Percentiles rank a stretch among this genome's conserved stretches.
Conservation (phyloP, 257 asterid genomes). For the Solanum sitiens region DNA sequence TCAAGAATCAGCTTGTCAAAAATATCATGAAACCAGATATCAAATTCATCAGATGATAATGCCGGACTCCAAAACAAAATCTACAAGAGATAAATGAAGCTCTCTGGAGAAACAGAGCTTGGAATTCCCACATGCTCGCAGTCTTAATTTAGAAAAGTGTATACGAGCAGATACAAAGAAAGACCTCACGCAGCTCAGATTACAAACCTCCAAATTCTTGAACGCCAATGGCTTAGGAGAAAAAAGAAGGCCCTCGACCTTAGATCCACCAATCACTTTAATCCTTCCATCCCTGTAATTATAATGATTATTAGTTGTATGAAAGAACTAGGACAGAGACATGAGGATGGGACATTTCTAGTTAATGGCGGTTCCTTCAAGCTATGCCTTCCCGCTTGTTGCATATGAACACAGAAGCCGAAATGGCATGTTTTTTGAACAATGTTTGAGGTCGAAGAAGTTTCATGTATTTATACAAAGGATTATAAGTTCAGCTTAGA, state of each 20-base stretch:
- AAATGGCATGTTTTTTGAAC: background rate
- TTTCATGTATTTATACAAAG: background rate
- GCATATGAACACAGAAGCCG: background rate
- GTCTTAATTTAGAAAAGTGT: background rate
- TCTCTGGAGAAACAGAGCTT: background rate
- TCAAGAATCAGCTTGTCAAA: background rate
- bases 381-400: background rate
- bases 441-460: background rate
- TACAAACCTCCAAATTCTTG: conserved; percentile 81
- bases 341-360: background rate
- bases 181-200: background rate
- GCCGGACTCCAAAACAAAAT: background rate
- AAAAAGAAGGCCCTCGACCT: conserved; percentile 72
- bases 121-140: background rate
- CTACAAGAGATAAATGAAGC: background rate
- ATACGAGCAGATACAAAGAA: background rate
- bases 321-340: background rate
- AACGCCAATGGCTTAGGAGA: conserved; percentile 77
- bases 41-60: background rate
- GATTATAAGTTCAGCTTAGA: background rate
- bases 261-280: conserved; percentile 81
- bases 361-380: background rate
- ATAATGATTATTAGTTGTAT: background rate
- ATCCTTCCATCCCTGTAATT: conserved; percentile 86
- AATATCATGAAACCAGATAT: background rate